Evolutionary conservation across 306 rosid genomes (phyloP).

Genomic region (Elaeagnus macrophylla): DNA sequence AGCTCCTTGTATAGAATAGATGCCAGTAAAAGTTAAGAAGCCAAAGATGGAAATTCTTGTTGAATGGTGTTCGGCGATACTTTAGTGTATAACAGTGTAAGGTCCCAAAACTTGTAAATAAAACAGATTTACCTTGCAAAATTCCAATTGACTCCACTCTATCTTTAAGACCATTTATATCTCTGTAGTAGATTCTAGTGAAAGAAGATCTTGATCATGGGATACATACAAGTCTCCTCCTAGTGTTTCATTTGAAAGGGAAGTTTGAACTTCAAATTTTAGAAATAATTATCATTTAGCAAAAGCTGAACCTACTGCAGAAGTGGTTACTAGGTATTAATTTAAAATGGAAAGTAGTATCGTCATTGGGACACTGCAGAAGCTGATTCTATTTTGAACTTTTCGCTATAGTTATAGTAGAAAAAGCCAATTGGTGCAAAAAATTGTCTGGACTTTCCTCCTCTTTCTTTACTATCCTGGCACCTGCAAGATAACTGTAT

Average conservation of each 20-base stretch:
- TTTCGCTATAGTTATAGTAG: too few species aligned
- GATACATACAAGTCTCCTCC: neutral
- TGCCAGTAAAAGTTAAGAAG: conserved; percentile 1
- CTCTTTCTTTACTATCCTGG: too few species aligned
- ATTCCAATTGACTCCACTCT: neutral
- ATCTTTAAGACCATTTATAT: conserved; percentile 1
- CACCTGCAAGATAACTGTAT: too few species aligned
- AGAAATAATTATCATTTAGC: neutral
- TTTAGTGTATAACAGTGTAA: neutral
- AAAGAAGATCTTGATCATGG: neutral
- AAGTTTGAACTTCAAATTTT: neutral
- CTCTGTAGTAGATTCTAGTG: neutral
- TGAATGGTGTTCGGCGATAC: neutral
- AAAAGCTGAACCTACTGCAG: too few species aligned
- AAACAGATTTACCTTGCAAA: neutral
- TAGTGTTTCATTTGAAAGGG: neutral
- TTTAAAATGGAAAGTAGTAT: too few species aligned
- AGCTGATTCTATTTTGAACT: too few species aligned
- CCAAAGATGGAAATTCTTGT: neutral
- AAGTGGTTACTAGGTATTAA: too few species aligned
- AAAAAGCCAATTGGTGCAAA: too few species aligned
- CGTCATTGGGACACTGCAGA: too few species aligned
- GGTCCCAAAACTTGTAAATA: too few species aligned
- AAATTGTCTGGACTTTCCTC: too few species aligned
- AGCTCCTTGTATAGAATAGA: neutral